phyloP scores from a whole-genome alignment of 2,329 filamentous ascomycete genomes.

The Colletotrichum higginsianum region DNA sequence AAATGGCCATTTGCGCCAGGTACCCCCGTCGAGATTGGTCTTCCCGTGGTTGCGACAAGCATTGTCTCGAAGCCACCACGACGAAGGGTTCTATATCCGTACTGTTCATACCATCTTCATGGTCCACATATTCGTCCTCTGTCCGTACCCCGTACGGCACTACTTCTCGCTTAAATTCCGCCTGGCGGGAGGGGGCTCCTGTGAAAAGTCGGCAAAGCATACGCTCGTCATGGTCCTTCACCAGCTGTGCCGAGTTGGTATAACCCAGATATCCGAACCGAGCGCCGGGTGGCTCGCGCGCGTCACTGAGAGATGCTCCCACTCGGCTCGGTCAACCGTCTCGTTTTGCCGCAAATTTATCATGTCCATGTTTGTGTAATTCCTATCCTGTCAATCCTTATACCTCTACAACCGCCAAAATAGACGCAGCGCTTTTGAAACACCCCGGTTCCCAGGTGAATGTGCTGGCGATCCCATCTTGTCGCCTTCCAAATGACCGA shows the following conservation, averaged over 20 bases:
- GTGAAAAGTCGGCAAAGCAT: not conserved
- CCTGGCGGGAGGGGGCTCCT: not conserved
- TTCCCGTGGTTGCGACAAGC: slow-evolving; percentile 25
- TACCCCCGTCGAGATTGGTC: not conserved
- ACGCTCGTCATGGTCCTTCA: not conserved
- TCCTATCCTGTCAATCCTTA: slow-evolving; percentile 33
- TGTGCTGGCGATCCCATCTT: slow-evolving; percentile 3
- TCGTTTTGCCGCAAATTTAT: slow-evolving; percentile 10
- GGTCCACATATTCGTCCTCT: too few species aligned
- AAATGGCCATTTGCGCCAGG: not conserved
- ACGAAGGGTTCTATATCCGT: not conserved
- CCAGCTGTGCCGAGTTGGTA: not conserved
- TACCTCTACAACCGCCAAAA: slow-evolving; percentile 32
- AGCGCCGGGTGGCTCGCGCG: slow-evolving; percentile 20
- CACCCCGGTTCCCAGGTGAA: slow-evolving; percentile 18
- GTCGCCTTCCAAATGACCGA: slow-evolving; percentile 7
- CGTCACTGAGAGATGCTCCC: too few species aligned
- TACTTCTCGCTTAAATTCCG: not conserved
- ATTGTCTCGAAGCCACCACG: slow-evolving; percentile 12
- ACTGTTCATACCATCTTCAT: not conserved
- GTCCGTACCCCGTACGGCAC: too few species aligned
- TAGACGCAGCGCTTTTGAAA: slow-evolving; percentile 33
- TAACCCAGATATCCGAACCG: slow-evolving; percentile 20
- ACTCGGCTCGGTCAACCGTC: not conserved
- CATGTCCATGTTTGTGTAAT: slow-evolving; percentile 32